phyloP scores from a whole-genome alignment of 208 protist species.

The Strigomonas culicis region DNA sequence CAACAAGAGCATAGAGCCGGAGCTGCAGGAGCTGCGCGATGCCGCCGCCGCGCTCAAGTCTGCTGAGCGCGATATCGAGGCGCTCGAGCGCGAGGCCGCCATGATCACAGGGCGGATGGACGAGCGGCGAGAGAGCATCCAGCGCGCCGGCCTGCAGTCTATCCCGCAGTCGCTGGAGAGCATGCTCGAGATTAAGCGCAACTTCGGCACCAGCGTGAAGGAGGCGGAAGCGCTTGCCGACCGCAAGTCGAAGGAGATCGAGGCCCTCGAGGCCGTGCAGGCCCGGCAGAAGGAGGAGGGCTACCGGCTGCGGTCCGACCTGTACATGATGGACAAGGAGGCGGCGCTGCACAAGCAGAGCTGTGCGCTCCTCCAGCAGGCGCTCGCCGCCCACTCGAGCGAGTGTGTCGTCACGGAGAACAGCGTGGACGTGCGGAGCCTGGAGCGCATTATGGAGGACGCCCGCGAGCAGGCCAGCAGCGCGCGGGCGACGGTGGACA shows the following conservation, averaged over 20 bases:
- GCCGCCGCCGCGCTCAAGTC: constrained; percentile 42
- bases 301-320: constrained; percentile 25
- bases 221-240: constrained; percentile 26
- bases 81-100: constrained; percentile 49
- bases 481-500: constrained; percentile 11
- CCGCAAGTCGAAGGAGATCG: constrained; percentile 28
- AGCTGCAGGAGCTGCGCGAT: constrained; percentile 45
- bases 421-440: constrained; percentile 42
- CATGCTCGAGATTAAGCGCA: constrained; percentile 35
- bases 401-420: constrained; percentile 36
- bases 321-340: constrained; percentile 49
- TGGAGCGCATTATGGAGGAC: constrained; percentile 23
- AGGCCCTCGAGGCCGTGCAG: constrained; percentile 17
- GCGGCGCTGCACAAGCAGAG: constrained; percentile 41
- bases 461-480: constrained; percentile 22
- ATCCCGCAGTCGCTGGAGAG: constrained; percentile 41
- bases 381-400: constrained; percentile 20
- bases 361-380: constrained; percentile 26
- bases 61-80: constrained; percentile 52
- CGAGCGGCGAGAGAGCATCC: constrained; percentile 50
- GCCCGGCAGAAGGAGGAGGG: constrained; percentile 35
- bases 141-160: constrained; percentile 20
- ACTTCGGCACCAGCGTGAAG: constrained; percentile 29
- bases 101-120: constrained; percentile 58
- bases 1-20: constrained; percentile 45